Percentiles rank a stretch among this genome's conserved stretches.
These are phyloP conservation scores for Boeremia exigua DNA, from an alignment of 2,329 filamentous ascomycete genomes.

Conservation along the genomic window DNA sequence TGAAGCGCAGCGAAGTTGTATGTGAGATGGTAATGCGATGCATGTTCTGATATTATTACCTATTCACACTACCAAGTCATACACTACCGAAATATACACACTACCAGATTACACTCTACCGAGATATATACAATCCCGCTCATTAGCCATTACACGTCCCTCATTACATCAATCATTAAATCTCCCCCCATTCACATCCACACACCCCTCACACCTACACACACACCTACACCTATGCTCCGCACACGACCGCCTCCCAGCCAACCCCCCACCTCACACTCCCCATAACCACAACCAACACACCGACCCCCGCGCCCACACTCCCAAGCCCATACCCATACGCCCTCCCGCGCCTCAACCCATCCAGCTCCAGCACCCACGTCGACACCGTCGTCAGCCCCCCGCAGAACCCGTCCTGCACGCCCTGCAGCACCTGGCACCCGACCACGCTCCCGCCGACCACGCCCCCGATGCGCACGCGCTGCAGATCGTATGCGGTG, in stretches of 20 bases:
- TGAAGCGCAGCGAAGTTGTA: too few relatives aligned
- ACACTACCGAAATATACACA: too few relatives aligned
- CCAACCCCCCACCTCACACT: conserved; percentile 71
- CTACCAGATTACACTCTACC: too few relatives aligned
- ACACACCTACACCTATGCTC: conserved; percentile 7
- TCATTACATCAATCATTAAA: not conserved
- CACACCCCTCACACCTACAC: not conserved
- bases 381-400: conserved; percentile 57
- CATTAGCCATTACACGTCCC: too few relatives aligned
- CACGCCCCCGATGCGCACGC: conserved; percentile 54
- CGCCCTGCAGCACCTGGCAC: conserved; percentile 56
- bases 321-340: conserved; percentile 73
- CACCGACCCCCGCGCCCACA: conserved; percentile 62
- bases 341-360: conserved; percentile 56
- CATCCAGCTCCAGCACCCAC: conserved; percentile 55
- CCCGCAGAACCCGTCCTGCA: conserved; percentile 58
- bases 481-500: conserved; percentile 80
- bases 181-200: not conserved
- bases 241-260: conserved; percentile 46
- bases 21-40: too few relatives aligned
- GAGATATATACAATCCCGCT: too few relatives aligned
- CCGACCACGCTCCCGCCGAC: conserved; percentile 50
- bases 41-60: too few relatives aligned
- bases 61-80: too few relatives aligned
- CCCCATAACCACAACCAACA: conserved; percentile 76